Conservation (phyloP, 2,329 filamentous ascomycete species). For the Penicillium freii region DNA sequence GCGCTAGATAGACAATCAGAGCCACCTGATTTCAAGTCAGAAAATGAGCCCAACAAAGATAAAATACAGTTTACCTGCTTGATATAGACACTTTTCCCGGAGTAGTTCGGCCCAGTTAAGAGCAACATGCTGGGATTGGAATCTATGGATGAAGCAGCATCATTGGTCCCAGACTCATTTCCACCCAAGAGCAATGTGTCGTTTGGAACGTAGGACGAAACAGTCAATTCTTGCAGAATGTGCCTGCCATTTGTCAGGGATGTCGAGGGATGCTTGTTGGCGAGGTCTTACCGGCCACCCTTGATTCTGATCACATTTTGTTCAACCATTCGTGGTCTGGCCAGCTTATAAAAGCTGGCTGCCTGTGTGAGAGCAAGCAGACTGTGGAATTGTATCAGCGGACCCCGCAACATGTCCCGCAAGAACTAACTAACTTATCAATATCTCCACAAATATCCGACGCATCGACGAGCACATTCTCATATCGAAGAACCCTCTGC, state of each 20-base stretch:
- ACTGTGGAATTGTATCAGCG: slow-evolving; percentile 42
- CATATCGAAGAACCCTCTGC: slow-evolving; percentile 66
- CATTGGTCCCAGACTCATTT: not conserved
- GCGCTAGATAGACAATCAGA: slow-evolving; percentile 85
- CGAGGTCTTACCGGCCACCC: slow-evolving; percentile 62
- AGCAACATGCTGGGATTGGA: slow-evolving; percentile 66
- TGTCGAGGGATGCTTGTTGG: not conserved
- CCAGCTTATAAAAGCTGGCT: slow-evolving; percentile 71
- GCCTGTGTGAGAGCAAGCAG: slow-evolving; percentile 76
- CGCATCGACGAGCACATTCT: slow-evolving; percentile 63
- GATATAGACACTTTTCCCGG: slow-evolving; percentile 92
- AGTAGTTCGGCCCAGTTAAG: slow-evolving; percentile 92
- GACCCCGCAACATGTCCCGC: not conserved
- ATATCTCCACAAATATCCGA: slow-evolving; percentile 83
- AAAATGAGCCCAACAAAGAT: not conserved
- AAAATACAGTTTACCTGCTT: slow-evolving; percentile 61
- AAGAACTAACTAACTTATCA: slow-evolving; percentile 55
- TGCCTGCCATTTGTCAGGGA: slow-evolving; percentile 52
- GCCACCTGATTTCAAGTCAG: slow-evolving; percentile 55
- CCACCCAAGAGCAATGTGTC: slow-evolving; percentile 69
- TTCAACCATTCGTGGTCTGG: slow-evolving; percentile 65
- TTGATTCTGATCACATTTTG: slow-evolving; percentile 71
- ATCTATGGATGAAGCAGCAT: slow-evolving; percentile 2
- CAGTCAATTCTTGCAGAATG: slow-evolving; percentile 78
- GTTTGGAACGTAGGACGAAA: slow-evolving; percentile 79